Evolutionary conservation across 345 rosid genomes (phyloP), one percentile per base, ranked within the genome.

Genomic region (Populus euphratica): DNA sequence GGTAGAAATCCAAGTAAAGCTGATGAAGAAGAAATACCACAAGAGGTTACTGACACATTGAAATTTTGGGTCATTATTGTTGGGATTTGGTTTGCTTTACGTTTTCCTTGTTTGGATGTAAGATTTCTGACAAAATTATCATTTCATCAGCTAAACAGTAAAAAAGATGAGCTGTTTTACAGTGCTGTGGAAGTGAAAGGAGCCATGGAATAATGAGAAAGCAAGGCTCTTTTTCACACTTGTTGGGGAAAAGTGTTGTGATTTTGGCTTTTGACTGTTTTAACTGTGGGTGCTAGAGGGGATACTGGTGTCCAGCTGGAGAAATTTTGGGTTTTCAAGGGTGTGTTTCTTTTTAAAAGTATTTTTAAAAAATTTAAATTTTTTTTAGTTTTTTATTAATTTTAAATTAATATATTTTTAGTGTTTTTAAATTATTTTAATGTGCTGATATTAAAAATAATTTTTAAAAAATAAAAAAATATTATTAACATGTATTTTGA

Each of bases 1-100:
- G 18, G 31, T 21, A 31, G 10, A 20, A 25, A 56, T 56, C 23
- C 20, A 27, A 23, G 50, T 44, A 6, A 20, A 20, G 50, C 17
- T 6, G 35, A 56, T 1, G 36, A 38, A 1, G 23, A 44, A 18
- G 9, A 52, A 69, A 25, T 1, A 25, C 31, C 23, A n/a, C 47
- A 11, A 66, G 36, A 75, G 25, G 50, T 50, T 68, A 68, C 73
- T 76, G 78, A 52, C 77, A 64, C 66, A 16, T 10, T 14, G 50
- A 68, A 76, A 21, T 18, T 54, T 31, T 67, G 35, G 9, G 5
- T 36, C 18, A 52, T 14, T 54, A 36, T 50, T 75, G 35, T 50
- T 68, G 78, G 17, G 38, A 35, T 68, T 25, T 44, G 38, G 9
- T 76, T 8, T 69, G 20, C 10, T 39, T 21, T 8, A 4, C 29